Conservation (phyloP, 257 asterid genomes). For the Solanum pimpinellifolium region DNA sequence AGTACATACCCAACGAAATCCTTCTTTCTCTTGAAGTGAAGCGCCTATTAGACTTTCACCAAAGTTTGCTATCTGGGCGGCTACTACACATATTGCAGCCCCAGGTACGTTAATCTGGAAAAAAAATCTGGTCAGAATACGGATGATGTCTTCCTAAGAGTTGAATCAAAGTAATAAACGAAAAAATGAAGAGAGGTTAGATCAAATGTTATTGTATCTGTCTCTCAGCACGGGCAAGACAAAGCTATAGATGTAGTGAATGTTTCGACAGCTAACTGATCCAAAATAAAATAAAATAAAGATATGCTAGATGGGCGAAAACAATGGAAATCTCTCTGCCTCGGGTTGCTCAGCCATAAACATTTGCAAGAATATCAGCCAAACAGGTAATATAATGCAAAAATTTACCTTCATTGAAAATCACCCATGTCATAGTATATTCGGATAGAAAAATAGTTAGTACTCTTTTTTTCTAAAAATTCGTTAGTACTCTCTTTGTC, state of each 20-base stretch:
- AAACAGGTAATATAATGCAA: background rate
- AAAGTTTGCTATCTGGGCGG: slow-evolving; percentile 93
- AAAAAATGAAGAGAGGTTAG: background rate
- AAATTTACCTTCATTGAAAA: background rate
- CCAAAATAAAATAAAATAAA: background rate
- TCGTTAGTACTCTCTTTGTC: background rate
- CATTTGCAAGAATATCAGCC: background rate
- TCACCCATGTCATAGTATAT: background rate
- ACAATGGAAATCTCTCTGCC: background rate
- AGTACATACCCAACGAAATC: slow-evolving; percentile 40
- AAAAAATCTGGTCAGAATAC: background rate
- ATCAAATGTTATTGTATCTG: background rate
- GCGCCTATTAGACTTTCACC: slow-evolving; percentile 97
- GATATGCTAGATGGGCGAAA: background rate
- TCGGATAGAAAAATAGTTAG: background rate
- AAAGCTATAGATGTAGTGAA: background rate
- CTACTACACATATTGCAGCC: slow-evolving; percentile 53
- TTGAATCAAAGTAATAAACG: background rate
- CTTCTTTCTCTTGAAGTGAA: slow-evolving; percentile 43
- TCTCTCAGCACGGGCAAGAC: background rate
- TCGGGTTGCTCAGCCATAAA: background rate
- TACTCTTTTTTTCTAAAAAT: background rate
- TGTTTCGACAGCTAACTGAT: background rate
- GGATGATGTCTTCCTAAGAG: background rate
- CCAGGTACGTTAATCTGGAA: slow-evolving; percentile 46